Base-by-base conservation (phyloP, 352 stramenopile species). In the Pythium rhizo-oryzae region DNA sequence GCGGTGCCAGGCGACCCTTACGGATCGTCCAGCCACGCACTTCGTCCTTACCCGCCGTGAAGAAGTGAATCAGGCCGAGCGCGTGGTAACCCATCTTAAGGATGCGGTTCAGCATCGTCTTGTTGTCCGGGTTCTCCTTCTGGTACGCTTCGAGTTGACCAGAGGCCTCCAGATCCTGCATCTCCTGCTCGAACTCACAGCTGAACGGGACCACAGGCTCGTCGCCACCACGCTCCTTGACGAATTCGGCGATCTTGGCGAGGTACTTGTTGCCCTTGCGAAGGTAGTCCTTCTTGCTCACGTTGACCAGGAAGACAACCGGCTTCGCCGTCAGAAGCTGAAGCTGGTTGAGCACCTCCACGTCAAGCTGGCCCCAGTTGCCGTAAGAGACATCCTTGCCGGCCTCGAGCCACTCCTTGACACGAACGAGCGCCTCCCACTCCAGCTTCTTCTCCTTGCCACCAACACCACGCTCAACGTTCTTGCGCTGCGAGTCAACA, bases 21-120 rank as follows among this genome's bases (percentile, higher is more conserved):
- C 98, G 97, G 64, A 99, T 99, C 18, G 97, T 99, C 98, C 98
- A 99, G 49, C 96, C 97, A 59, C 97, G 87, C 35, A 99, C 98
- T 85, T 99, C 98, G 66, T 99, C 98, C 68, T 97, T 95, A 55
- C 98, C 98, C 30, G 94, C 92, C 25, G 98, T 99, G 87, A 99
- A 99, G 84, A 99, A 99, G 74, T 99, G 96, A 75, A 99, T 98
- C 51, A 99, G 83, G 43, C 98, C 97, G 16, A 99, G 93, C 28
- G 96, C 92, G 69, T 99, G 86, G 85, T 99, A 99, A 51, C 98
- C 98, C 72, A 93, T 92, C 69, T 98, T 98, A 53, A 99, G 97
- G 67, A 99, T 96, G 57, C 97, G 96, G 64, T 98, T 98, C 56
- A 99, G 71, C 54, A 97, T 89, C 55, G 85, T 93, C 80, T 97